These are phyloP conservation scores for Solanum verrucosum DNA, from an alignment of 257 asterid species.

Conservation along the genomic window DNA sequence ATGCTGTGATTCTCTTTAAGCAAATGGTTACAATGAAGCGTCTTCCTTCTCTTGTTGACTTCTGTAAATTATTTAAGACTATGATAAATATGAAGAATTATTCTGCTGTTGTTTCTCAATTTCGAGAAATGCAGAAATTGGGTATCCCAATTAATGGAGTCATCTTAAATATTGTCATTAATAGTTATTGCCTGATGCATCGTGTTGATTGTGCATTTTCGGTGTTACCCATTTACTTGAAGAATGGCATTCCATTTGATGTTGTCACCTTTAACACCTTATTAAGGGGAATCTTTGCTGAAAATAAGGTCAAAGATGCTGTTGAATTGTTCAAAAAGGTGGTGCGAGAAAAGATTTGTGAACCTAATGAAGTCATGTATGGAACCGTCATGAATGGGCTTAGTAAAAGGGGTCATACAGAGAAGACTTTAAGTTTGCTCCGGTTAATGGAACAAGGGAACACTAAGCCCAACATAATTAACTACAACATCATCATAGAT, in stretches of 20 bases:
- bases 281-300: slow-evolving; percentile 1
- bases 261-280: not conserved
- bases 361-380: not conserved
- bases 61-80: too few species aligned
- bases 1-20: not conserved
- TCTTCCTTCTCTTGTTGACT: not conserved
- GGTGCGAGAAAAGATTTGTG: not conserved
- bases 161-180: not conserved
- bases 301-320: not conserved
- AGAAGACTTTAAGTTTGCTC: too few species aligned
- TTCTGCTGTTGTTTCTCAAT: not conserved
- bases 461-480: too few species aligned
- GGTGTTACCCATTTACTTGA: not conserved
- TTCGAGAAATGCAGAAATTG: not conserved
- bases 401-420: too few species aligned
- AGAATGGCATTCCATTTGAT: not conserved
- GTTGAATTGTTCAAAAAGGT: slow-evolving; percentile 17
- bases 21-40: not conserved
- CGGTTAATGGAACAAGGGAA: too few species aligned
- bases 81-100: not conserved
- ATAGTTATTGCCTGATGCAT: not conserved
- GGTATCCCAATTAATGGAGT: not conserved
- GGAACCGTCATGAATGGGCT: too few species aligned
- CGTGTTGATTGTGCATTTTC: slow-evolving; percentile 5
- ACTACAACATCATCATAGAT: too few species aligned